A percentile compares a stretch with the other conserved stretches of the same genome.
Evolutionary conservation across 202 grass and related monocot genomes (phyloP).

Genomic region (Schoenoplectus tabernaemontani): DNA sequence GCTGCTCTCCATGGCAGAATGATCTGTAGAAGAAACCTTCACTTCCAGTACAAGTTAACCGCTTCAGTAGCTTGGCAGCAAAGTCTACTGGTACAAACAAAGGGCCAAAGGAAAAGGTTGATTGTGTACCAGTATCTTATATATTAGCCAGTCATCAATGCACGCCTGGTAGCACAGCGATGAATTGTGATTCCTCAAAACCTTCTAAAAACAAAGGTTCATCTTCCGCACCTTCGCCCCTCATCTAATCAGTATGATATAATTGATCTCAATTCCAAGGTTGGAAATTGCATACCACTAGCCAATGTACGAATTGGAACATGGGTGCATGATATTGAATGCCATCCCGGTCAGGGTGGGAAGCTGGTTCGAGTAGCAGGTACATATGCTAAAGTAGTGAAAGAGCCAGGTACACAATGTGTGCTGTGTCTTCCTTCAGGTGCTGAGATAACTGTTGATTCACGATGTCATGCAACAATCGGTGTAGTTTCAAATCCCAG

Average conservation of each 20-base stretch:
- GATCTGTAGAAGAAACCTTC: constrained; percentile 22
- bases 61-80: background rate
- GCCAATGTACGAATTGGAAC: constrained; percentile 22
- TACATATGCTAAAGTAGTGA: constrained; percentile 19
- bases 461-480: constrained; percentile 18
- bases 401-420: constrained; percentile 9
- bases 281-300: constrained; percentile 24
- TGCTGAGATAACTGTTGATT: constrained; percentile 16
- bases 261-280: constrained; percentile 17
- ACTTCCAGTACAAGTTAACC: background rate
- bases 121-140: constrained; percentile 23
- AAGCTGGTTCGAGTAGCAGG: constrained; percentile 16
- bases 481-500: constrained; percentile 21
- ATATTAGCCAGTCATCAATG: constrained; percentile 33
- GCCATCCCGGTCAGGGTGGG: constrained; percentile 16
- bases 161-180: constrained; percentile 23
- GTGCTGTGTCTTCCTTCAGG: constrained; percentile 21
- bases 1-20: constrained; percentile 32
- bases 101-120: background rate
- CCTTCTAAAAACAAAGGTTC: constrained; percentile 26
- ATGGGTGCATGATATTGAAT: constrained; percentile 22
- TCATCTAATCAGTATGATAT: background rate
- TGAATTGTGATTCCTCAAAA: constrained; percentile 32
- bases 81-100: background rate
- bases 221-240: background rate